A percentile compares a stretch with the other conserved stretches of the same genome.
These are phyloP conservation scores for Nakataea oryzae DNA, from an alignment of 2,329 filamentous ascomycete genomes.

Conservation along the genomic window DNA sequence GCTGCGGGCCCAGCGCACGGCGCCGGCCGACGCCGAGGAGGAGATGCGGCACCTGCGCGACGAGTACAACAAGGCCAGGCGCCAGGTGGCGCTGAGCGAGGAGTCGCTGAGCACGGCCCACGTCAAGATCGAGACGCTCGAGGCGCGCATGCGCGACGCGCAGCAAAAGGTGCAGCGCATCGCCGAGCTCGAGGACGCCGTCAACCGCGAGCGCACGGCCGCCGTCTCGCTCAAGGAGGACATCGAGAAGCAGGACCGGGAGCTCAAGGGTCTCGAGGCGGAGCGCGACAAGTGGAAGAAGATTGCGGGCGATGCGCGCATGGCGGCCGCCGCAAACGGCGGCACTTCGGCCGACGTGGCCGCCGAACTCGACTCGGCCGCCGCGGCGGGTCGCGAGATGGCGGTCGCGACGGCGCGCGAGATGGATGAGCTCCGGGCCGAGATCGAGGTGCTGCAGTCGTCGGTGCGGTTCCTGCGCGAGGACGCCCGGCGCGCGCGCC, in stretches of 20 bases:
- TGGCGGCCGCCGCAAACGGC: constrained; percentile 34
- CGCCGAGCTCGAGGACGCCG: constrained; percentile 49
- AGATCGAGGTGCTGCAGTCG: constrained; percentile 54
- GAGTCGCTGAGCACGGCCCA: constrained; percentile 75
- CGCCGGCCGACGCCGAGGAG: constrained; percentile 74
- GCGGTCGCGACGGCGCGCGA: constrained; percentile 62
- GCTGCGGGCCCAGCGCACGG: constrained; percentile 70
- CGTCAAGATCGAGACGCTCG: constrained; percentile 89
- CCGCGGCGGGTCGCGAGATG: constrained; percentile 41
- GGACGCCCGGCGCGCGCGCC: constrained; percentile 52
- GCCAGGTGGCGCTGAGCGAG: constrained; percentile 61
- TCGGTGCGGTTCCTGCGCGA: constrained; percentile 59
- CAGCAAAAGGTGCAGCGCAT: constrained; percentile 66
- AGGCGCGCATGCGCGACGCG: constrained; percentile 77
- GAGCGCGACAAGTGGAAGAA: constrained; percentile 65
- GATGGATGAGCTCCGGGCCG: constrained; percentile 59
- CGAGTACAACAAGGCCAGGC: constrained; percentile 67
- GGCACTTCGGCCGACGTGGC: constrained; percentile 27
- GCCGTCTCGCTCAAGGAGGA: constrained; percentile 48
- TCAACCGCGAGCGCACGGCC: constrained; percentile 41
- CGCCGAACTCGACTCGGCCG: not conserved
- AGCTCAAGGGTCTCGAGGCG: constrained; percentile 52
- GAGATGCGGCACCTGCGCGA: constrained; percentile 73
- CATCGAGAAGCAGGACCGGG: constrained; percentile 56
- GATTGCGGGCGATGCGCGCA: constrained; percentile 51